These are phyloP conservation scores for Echites panduratus DNA, from an alignment of 257 asterid species.

Conservation along the genomic window DNA sequence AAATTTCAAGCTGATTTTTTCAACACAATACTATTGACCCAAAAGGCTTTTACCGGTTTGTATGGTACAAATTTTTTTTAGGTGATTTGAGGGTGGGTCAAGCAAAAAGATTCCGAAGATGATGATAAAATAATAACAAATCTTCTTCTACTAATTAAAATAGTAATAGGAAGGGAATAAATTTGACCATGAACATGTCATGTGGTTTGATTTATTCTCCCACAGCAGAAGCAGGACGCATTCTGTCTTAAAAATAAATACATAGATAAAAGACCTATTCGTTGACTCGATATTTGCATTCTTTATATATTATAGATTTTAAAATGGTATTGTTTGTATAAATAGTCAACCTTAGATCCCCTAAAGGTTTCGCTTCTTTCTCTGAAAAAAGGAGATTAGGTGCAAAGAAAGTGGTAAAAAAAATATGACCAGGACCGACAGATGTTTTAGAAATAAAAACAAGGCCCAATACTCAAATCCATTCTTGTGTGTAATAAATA, in stretches of 20 bases:
- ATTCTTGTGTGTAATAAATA: no score
- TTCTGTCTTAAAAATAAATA: no score
- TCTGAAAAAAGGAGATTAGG: no score
- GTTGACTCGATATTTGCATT: constrained; percentile 11
- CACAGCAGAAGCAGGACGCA: background rate
- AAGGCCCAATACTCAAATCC: background rate
- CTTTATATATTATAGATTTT: no score
- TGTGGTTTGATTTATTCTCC: constrained; percentile 1
- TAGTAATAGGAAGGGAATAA: background rate
- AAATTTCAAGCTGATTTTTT: no score
- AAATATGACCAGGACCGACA: background rate
- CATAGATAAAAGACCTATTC: background rate
- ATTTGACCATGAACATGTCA: background rate
- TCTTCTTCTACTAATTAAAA: background rate
- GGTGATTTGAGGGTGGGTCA: background rate
- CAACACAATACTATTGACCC: no score
- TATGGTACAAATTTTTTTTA: no score
- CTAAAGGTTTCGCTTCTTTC: background rate
- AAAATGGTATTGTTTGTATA: no score
- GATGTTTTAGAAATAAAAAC: background rate
- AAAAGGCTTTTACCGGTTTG: no score
- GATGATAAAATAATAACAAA: background rate
- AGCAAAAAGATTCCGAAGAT: background rate
- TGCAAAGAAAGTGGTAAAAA: background rate
- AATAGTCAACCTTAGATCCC: background rate